Percentiles rank a stretch among this genome's conserved stretches.
These are phyloP conservation scores for Ormosia semicastrata DNA, from an alignment of 306 rosid genomes.

Conservation along the genomic window DNA sequence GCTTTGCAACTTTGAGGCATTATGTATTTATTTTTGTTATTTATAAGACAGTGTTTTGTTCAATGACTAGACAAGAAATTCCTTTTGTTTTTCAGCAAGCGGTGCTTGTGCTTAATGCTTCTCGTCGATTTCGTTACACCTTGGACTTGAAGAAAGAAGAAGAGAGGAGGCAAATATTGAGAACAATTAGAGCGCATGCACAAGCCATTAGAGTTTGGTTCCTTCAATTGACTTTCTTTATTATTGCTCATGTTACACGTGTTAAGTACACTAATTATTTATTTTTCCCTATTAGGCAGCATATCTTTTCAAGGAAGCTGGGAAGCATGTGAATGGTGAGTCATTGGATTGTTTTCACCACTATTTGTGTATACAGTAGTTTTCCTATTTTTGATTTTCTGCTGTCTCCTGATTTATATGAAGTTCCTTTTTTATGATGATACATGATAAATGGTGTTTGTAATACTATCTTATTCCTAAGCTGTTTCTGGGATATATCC, in stretches of 20 bases:
- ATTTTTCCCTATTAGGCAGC: conserved; percentile 63
- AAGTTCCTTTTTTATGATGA: neutral
- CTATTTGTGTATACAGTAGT: neutral
- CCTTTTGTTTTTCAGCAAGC: conserved; percentile 66
- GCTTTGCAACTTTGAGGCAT: neutral
- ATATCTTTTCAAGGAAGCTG: conserved; percentile 63
- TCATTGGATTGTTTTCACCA: neutral
- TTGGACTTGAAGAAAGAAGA: conserved; percentile 89
- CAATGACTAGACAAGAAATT: neutral
- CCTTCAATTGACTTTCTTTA: conserved; percentile 11
- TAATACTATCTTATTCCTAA: neutral
- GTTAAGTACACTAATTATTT: conserved; percentile 22
- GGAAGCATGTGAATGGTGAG: conserved; percentile 46
- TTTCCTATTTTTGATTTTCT: neutral
- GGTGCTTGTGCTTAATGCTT: conserved; percentile 90
- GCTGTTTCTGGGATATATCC: neutral
- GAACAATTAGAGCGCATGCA: conserved; percentile 73
- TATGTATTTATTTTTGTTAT: neutral
- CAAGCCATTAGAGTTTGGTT: conserved; percentile 68
- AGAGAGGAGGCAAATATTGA: conserved; percentile 54
- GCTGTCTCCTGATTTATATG: neutral
- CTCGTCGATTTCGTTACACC: conserved; percentile 96
- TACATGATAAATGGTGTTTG: neutral
- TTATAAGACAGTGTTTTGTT: neutral
- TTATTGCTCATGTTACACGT: neutral